Conservation (phyloP, 2,329 filamentous ascomycete genomes). For the Didymella arachidicola region DNA sequence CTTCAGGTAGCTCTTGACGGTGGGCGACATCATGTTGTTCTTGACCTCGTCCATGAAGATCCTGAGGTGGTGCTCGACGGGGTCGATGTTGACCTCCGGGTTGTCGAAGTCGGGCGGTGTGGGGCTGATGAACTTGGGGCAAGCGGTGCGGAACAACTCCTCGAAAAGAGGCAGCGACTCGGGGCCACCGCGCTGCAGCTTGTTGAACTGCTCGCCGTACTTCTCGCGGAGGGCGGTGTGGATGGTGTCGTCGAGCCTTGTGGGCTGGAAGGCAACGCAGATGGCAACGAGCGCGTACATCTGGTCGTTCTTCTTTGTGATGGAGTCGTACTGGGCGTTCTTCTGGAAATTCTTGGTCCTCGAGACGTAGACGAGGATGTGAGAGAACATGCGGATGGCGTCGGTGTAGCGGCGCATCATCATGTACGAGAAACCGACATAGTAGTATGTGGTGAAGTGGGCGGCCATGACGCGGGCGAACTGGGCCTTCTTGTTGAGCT, state of each 20-base stretch:
- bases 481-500: conserved; percentile 99
- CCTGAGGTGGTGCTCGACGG: conserved; percentile 93
- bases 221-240: conserved; percentile 98
- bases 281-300: conserved; percentile 99
- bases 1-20: conserved; percentile 97
- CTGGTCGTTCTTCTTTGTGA: conserved; percentile 99
- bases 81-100: conserved; percentile 94
- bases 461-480: conserved; percentile 99
- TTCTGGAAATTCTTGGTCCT: conserved; percentile 99
- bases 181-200: conserved; percentile 94
- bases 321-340: conserved; percentile 96
- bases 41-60: conserved; percentile 99
- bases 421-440: conserved; percentile 99
- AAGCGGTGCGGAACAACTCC: conserved; percentile 96
- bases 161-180: conserved; percentile 96
- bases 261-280: conserved; percentile 97
- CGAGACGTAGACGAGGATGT: conserved; percentile 98
- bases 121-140: conserved; percentile 99
- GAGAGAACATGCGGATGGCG: conserved; percentile 99
- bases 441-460: conserved; percentile 99
- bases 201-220: conserved; percentile 97
- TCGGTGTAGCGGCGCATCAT: conserved; percentile 99
- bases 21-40: conserved; percentile 98
- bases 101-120: conserved; percentile 98
- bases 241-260: conserved; percentile 96